Conservation (phyloP, 345 rosid genomes). For the Aquilaria sinensis region DNA sequence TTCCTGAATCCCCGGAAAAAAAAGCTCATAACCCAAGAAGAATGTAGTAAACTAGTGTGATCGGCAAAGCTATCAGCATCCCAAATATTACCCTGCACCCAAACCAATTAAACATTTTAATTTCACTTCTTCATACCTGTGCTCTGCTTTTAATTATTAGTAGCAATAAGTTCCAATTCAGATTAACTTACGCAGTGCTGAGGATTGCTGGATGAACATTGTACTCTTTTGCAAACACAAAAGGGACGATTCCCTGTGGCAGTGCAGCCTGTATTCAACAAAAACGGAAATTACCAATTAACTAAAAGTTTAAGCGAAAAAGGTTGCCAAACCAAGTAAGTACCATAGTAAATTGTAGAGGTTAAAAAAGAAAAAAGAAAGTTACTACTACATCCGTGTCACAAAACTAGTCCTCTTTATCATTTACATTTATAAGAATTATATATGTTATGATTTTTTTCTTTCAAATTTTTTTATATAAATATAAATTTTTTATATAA, state of each 20-base stretch:
- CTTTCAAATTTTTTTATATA: no score
- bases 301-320: not conserved
- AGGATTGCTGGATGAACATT: slow-evolving; percentile 83
- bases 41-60: slow-evolving; percentile 88
- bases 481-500: no score
- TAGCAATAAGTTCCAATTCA: not conserved
- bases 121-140: no score
- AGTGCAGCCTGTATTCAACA: slow-evolving; percentile 54
- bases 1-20: slow-evolving; percentile 14
- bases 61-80: slow-evolving; percentile 91
- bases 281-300: not conserved
- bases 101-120: no score
- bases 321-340: not conserved
- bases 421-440: no score
- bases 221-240: slow-evolving; percentile 89
- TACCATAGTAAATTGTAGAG: no score
- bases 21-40: slow-evolving; percentile 61
- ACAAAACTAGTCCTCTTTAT: no score
- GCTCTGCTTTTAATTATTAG: no score
- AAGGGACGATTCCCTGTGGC: slow-evolving; percentile 90
- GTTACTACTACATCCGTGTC: no score
- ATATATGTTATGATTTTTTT: no score
- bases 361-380: no score
- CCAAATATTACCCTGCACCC: slow-evolving; percentile 91
- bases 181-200: slow-evolving; percentile 59